A percentile compares a stretch with the other conserved stretches of the same genome.
phyloP scores from a whole-genome alignment of 805 yeast genomes.

The Wickerhamomyces ciferrii region DNA sequence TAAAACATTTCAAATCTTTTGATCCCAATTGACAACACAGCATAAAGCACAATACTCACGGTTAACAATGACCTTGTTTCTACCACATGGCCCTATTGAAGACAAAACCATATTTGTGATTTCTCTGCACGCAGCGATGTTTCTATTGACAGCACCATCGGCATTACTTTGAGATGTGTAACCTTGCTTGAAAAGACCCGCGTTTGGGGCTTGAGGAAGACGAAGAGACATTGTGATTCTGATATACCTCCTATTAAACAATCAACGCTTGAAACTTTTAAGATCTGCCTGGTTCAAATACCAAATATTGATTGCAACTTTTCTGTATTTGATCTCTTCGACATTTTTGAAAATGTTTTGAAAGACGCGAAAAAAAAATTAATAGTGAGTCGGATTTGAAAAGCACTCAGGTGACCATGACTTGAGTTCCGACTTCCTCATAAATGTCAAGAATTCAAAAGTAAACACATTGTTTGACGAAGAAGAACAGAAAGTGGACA shows the following conservation, averaged over 20 bases:
- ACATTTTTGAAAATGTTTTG: background rate
- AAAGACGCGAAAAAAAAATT: background rate
- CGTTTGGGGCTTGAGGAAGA: slow-evolving; percentile 87
- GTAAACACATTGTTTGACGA: too few relatives aligned
- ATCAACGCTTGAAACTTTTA: too few relatives aligned
- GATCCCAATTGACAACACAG: background rate
- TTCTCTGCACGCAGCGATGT: slow-evolving; percentile 92
- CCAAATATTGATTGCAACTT: too few relatives aligned
- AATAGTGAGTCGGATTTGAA: background rate
- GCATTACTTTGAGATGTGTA: slow-evolving; percentile 81
- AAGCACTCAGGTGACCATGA: background rate
- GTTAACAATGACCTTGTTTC: slow-evolving; percentile 93
- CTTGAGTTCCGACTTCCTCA: background rate
- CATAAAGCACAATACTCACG: slow-evolving; percentile 16
- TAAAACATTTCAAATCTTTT: too few relatives aligned
- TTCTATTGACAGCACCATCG: slow-evolving; percentile 92
- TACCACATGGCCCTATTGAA: slow-evolving; percentile 96
- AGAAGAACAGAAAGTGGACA: too few relatives aligned
- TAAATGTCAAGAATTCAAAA: too few relatives aligned
- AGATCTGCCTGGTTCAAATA: too few relatives aligned
- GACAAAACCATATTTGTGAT: slow-evolving; percentile 88
- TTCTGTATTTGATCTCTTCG: background rate
- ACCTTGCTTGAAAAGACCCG: slow-evolving; percentile 94
- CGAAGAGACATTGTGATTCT: slow-evolving; percentile 71
- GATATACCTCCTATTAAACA: background rate